Conservation (phyloP, 208 protist genomes). For the Lotmaria passim region DNA sequence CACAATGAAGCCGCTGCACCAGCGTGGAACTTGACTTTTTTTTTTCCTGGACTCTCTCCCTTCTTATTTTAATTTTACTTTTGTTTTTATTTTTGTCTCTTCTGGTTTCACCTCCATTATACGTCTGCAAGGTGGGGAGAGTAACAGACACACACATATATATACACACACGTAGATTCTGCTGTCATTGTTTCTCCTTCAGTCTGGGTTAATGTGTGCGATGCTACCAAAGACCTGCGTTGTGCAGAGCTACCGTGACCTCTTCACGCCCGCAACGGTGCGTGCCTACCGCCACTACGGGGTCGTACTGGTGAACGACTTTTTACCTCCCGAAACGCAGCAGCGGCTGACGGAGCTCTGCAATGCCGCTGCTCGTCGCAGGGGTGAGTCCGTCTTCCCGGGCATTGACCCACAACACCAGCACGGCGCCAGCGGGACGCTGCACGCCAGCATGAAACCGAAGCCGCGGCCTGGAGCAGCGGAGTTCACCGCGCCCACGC, state of each 20-base stretch:
- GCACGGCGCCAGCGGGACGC: constrained; percentile 35
- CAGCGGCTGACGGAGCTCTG: constrained; percentile 40
- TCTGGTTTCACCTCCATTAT: too few species aligned
- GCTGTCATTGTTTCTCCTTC: too few species aligned
- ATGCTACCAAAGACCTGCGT: constrained; percentile 27
- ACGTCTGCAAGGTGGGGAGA: too few species aligned
- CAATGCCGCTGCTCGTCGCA: constrained; percentile 28
- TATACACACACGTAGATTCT: too few species aligned
- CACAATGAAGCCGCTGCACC: too few species aligned
- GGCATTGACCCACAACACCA: constrained; percentile 60
- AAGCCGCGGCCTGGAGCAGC: not conserved
- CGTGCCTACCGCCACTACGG: constrained; percentile 71
- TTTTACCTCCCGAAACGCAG: constrained; percentile 29
- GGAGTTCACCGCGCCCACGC: not conserved
- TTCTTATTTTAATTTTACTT: too few species aligned
- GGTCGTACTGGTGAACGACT: constrained; percentile 51
- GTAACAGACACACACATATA: too few species aligned
- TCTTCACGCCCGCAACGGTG: constrained; percentile 50
- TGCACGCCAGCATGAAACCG: constrained; percentile 37
- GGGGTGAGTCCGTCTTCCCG: constrained; percentile 62
- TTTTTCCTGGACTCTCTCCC: too few species aligned
- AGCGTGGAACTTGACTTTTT: too few species aligned
- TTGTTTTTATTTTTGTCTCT: too few species aligned
- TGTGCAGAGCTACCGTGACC: constrained; percentile 43
- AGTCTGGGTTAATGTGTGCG: too few species aligned